These are phyloP conservation scores for Pezicula carpinea DNA, from an alignment of 2,329 filamentous ascomycete genomes.

Conservation along the genomic window DNA sequence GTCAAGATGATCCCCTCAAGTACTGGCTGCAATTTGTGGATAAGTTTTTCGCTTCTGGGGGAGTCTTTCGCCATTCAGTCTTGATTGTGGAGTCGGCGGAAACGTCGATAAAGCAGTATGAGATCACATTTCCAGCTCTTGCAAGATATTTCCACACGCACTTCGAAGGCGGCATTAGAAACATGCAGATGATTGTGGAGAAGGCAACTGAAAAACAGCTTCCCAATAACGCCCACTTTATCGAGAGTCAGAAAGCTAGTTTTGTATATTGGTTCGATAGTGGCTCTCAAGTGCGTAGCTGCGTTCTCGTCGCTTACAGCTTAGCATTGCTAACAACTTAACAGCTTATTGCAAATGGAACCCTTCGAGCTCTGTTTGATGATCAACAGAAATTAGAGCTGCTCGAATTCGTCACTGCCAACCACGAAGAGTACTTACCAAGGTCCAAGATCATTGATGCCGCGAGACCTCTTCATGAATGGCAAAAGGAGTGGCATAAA, in stretches of 20 bases:
- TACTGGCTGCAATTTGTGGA: slow-evolving; percentile 80
- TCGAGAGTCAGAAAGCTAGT: slow-evolving; percentile 72
- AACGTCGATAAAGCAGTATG: slow-evolving; percentile 70
- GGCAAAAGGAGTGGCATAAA: slow-evolving; percentile 62
- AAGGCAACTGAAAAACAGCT: slow-evolving; percentile 53
- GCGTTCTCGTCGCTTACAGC: not conserved
- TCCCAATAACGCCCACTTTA: slow-evolving; percentile 61
- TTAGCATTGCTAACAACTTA: slow-evolving; percentile 23
- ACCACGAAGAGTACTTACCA: slow-evolving; percentile 80
- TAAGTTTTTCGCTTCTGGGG: slow-evolving; percentile 74
- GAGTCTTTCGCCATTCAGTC: slow-evolving; percentile 72
- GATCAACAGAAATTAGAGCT: slow-evolving; percentile 74
- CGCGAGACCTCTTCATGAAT: slow-evolving; percentile 56
- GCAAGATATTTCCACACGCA: slow-evolving; percentile 87
- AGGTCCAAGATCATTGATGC: slow-evolving; percentile 59
- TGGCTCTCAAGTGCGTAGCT: slow-evolving; percentile 64
- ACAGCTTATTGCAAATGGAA: slow-evolving; percentile 73
- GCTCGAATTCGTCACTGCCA: slow-evolving; percentile 73
- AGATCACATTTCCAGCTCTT: slow-evolving; percentile 76
- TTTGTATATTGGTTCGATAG: slow-evolving; percentile 88
- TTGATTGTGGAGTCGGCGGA: slow-evolving; percentile 46
- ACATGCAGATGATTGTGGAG: slow-evolving; percentile 82
- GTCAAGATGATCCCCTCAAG: slow-evolving; percentile 57
- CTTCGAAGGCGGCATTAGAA: slow-evolving; percentile 80
- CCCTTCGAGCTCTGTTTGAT: slow-evolving; percentile 75